Evolutionary conservation across 2,329 filamentous ascomycete species (phyloP), one percentile per base, ranked within the genome.

Genomic region (Aspergillus melleus): DNA sequence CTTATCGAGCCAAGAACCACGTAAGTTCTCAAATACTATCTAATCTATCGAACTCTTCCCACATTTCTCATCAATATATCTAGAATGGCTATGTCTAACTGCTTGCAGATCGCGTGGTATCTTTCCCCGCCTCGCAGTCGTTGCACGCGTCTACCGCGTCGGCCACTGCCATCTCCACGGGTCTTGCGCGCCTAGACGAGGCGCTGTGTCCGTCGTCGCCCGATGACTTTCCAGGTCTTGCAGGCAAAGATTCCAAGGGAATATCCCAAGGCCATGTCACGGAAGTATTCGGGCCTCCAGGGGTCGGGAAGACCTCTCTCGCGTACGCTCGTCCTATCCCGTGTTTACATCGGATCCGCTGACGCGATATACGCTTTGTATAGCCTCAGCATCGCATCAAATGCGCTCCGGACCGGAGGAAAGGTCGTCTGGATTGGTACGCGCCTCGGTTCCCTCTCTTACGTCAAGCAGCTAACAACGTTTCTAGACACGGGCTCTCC

Each of bases 281-380:
- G 3, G 94, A 98, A 75, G 79, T 96, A 53, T 96, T 91, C 84
- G 94, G 94, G 0, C 92, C 93, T 11, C 89, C 91, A 9, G 93
- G 92, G 1, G 86, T 86, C 26, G 94, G 93, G 30, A 97, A 96
- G 81, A 96, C 92, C 4, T 83, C 89, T 12, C 80, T 97, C 67
- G 90, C 88, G 90, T 94, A 81, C 77, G 86, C 77, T 52, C 60
- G 49, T 39, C 32, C 49, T 20, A 22, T 55, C 36, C 47, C 62
- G 30, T 58, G 55, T 55, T 42, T 19, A 39, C 49, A 64, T 64
- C 46, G 58, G 61, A 64, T 30, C 30, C 54, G 44, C 16, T 51
- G 16, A 52, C 59, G 14, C 20, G 16, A 57, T 54, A 57, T n/a
- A 20, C 52, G n/a, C 26, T 42, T 12, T 11, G 10, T 39, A 55